phyloP scores from a whole-genome alignment of 2,329 filamentous ascomycete genomes.

The Fusarium goolgardi region DNA sequence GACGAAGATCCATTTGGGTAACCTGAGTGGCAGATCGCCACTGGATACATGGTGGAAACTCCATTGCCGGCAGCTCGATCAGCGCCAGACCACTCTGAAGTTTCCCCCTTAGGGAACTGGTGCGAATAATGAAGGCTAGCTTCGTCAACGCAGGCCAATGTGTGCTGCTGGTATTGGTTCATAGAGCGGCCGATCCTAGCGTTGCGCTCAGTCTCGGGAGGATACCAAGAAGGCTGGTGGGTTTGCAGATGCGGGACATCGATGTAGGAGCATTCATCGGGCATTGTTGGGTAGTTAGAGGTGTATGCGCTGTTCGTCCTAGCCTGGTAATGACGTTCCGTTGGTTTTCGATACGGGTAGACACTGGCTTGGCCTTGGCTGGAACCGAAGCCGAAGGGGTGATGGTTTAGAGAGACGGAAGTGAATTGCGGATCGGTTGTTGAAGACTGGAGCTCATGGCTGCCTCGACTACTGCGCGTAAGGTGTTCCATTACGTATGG shows the following conservation, averaged over 20 bases:
- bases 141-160: constrained; percentile 8
- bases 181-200: constrained; percentile 23
- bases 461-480: constrained; percentile 6
- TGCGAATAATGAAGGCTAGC: background rate
- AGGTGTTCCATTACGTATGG: background rate
- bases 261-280: background rate
- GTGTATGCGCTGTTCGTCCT: constrained; percentile 3
- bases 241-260: constrained; percentile 12
- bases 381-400: background rate
- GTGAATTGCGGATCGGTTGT: constrained; percentile 6
- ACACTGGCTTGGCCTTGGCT: constrained; percentile 5
- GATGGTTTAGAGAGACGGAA: background rate
- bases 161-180: constrained; percentile 23
- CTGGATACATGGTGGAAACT: background rate
- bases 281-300: background rate
- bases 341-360: constrained; percentile 9
- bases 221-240: constrained; percentile 26
- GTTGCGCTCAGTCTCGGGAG: constrained; percentile 21
- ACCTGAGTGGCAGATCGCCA: background rate
- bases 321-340: background rate
- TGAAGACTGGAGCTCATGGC: background rate
- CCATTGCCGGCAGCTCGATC: constrained; percentile 1
- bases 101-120: constrained; percentile 8
- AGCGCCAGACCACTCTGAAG: constrained; percentile 3
- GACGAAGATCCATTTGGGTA: constrained; percentile 8